Evolutionary conservation across 495 filamentous ascomycete species (phyloP).

Genomic region (Hypomontagnella submonticulosa): DNA sequence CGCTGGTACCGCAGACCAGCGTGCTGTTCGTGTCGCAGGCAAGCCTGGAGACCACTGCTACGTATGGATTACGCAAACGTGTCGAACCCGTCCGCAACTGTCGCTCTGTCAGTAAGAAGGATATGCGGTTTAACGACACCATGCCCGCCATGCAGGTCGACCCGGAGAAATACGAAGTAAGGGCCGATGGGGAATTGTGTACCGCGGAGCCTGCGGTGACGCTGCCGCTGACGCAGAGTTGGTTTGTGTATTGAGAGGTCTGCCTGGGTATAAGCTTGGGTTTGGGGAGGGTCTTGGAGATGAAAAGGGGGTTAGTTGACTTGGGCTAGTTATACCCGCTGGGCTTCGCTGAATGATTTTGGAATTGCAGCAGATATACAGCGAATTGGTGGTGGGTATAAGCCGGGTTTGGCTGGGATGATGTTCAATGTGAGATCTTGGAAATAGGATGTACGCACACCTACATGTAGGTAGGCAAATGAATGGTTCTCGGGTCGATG

Average conservation of each 20-base stretch:
- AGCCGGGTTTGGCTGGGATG: too few relatives aligned
- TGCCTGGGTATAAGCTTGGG: not conserved
- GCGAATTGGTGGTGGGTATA: too few relatives aligned
- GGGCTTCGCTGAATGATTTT: too few relatives aligned
- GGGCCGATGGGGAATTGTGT: slow-evolving; percentile 84
- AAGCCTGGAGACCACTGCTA: slow-evolving; percentile 70
- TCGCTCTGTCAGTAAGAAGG: slow-evolving; percentile 81
- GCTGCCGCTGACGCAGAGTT: slow-evolving; percentile 84
- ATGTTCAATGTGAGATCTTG: too few relatives aligned
- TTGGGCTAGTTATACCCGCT: too few relatives aligned
- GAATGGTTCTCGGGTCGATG: not conserved
- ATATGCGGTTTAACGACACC: slow-evolving; percentile 93
- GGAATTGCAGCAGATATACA: too few relatives aligned
- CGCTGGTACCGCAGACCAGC: slow-evolving; percentile 74
- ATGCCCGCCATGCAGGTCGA: slow-evolving; percentile 96
- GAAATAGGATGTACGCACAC: not conserved
- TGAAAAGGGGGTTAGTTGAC: too few relatives aligned
- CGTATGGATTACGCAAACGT: slow-evolving; percentile 81
- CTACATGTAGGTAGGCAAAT: not conserved
- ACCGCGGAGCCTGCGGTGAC: slow-evolving; percentile 75
- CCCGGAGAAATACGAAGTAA: slow-evolving; percentile 88
- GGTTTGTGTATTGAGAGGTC: slow-evolving; percentile 74
- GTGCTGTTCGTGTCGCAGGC: slow-evolving; percentile 86
- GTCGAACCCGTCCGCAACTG: slow-evolving; percentile 85
- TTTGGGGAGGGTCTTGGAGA: not conserved